Evolutionary conservation across 2,329 filamentous ascomycete genomes (phyloP), one percentile per base, ranked within the genome.

Genomic region (Pseudogymnoascus sp.): DNA sequence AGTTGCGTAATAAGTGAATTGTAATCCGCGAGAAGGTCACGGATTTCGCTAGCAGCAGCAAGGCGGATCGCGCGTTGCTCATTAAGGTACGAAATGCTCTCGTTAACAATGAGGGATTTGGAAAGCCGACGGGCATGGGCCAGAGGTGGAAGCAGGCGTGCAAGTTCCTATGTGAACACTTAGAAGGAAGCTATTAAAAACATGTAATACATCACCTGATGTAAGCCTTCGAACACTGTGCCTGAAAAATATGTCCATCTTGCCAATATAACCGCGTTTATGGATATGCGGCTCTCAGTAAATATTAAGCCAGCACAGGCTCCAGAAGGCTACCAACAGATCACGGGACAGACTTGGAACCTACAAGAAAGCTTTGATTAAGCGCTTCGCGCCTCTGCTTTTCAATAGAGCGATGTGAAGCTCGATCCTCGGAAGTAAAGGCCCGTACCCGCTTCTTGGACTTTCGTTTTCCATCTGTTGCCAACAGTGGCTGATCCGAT

Each of bases 371-470:
- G 36, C 64, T 63, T 37, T 70, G 65, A 42, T 70, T 70, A 60
- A 70, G 65, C 11, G 68, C 68, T 53, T 70, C 68, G 12, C 68
- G 64, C 34, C 68, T 60, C 16, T 68, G 66, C 37, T 68, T 68
- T 62, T 70, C 68, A 53, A 70, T 68, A n/a, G 67, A 62, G 11
- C 68, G 68, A 60, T 70, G 68, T n/a, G 66, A 62, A 2, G 67
- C 68, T 38, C 68, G 67, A 50, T 70, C 68, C 36, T 67, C 67
- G 21, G 68, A 59, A 18, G 68, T 70, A 64, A 69, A 70, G 42
- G 61, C 61, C 31, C 68, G 66, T 23, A 67, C 44, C 18, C 68
- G 67, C 59, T 70, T 70, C 25, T 63, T 63, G 21, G 21, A 28
- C 28, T 62, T 62, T 21, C 40, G 40, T 44, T 44, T 44, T 18